Evolutionary conservation across 164 flowering plant species (phyloP).

Genomic region (Hamamelis virginiana): DNA sequence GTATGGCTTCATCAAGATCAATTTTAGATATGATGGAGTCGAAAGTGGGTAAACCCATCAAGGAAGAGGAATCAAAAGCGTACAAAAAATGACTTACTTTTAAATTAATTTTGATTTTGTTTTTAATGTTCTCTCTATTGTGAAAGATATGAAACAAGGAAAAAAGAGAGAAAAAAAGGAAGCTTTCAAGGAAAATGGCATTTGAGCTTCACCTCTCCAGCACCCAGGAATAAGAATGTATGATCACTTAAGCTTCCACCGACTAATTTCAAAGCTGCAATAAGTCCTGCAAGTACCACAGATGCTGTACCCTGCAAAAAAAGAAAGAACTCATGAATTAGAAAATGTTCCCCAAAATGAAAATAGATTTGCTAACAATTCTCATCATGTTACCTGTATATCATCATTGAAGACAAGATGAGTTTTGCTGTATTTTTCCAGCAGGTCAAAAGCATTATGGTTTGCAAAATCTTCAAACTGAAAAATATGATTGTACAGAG

Average conservation of each 20-base stretch:
- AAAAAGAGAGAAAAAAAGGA: too few relatives aligned
- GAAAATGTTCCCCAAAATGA: background rate
- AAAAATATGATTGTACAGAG: slow-evolving; percentile 5
- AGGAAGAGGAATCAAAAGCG: background rate
- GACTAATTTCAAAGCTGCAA: slow-evolving; percentile 62
- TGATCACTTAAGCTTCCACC: slow-evolving; percentile 77
- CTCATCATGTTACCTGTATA: slow-evolving; percentile 58
- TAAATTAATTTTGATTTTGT: background rate
- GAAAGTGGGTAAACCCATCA: background rate
- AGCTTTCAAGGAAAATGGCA: background rate
- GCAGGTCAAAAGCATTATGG: slow-evolving; percentile 84
- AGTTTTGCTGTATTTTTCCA: slow-evolving; percentile 57
- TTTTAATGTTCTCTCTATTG: background rate
- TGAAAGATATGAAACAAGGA: background rate
- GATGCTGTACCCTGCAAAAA: slow-evolving; percentile 81
- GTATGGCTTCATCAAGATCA: too few relatives aligned
- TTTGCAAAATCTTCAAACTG: slow-evolving; percentile 95
- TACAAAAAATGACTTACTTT: background rate
- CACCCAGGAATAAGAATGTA: slow-evolving; percentile 82
- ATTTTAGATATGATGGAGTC: background rate
- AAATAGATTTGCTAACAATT: background rate
- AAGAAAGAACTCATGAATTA: background rate
- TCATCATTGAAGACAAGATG: slow-evolving; percentile 96
- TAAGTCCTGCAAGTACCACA: slow-evolving; percentile 78
- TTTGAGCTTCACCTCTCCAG: slow-evolving; percentile 71